Percentiles rank a stretch among this genome's conserved stretches.
These are phyloP conservation scores for Phytophthora brassicae DNA, from an alignment of 352 stramenopile genomes.

Conservation along the genomic window DNA sequence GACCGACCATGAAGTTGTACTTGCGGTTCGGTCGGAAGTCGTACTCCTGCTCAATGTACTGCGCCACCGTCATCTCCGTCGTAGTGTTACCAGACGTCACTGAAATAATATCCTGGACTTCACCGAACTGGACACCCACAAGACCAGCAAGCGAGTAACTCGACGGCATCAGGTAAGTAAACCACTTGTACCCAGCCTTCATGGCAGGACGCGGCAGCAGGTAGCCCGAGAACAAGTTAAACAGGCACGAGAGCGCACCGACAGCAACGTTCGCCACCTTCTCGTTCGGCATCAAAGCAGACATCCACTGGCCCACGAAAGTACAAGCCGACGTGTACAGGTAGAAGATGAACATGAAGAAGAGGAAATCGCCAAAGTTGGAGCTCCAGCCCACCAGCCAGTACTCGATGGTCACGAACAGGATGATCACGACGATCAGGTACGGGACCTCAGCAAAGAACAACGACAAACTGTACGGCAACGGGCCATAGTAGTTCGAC, in stretches of 20 bases:
- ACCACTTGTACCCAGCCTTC: conserved; percentile 62
- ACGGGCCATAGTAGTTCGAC: conserved; percentile 16
- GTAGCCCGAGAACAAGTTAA: conserved; percentile 67
- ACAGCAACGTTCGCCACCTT: conserved; percentile 76
- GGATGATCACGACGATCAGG: conserved; percentile 32
- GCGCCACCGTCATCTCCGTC: conserved; percentile 21
- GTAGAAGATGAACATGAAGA: conserved; percentile 37
- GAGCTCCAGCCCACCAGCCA: conserved; percentile 46
- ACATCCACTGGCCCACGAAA: conserved; percentile 71
- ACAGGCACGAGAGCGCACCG: conserved; percentile 56
- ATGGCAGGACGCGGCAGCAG: conserved; percentile 49
- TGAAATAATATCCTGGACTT: conserved; percentile 29
- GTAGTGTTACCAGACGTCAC: conserved; percentile 9
- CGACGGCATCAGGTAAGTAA: conserved; percentile 62
- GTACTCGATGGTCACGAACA: conserved; percentile 41
- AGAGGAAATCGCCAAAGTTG: conserved; percentile 29
- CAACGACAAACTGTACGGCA: conserved; percentile 57
- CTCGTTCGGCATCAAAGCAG: conserved; percentile 60
- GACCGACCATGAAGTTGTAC: conserved; percentile 38
- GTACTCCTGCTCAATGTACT: conserved; percentile 40
- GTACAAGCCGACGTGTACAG: conserved; percentile 62
- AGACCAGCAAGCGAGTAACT: conserved; percentile 49
- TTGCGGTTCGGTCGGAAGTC: conserved; percentile 43
- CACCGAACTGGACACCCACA: conserved; percentile 35
- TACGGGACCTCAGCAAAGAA: conserved; percentile 57